phyloP scores from a whole-genome alignment of 2,329 filamentous ascomycete genomes.

The Byssochlamys sp. region DNA sequence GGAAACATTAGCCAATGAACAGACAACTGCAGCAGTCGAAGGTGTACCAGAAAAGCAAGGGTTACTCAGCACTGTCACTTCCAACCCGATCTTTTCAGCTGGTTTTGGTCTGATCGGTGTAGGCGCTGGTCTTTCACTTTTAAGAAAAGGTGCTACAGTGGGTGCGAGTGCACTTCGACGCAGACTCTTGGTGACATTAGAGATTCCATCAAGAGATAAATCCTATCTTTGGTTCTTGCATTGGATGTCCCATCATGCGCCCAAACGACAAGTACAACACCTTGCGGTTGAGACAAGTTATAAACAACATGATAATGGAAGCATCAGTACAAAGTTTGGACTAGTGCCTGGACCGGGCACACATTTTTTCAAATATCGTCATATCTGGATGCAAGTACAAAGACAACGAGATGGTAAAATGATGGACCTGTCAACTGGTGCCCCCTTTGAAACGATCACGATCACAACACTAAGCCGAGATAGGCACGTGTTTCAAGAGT shows the following conservation, averaged over 20 bases:
- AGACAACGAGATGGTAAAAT: slow-evolving; percentile 76
- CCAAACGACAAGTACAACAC: slow-evolving; percentile 56
- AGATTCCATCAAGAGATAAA: slow-evolving; percentile 87
- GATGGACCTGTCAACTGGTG: slow-evolving; percentile 66
- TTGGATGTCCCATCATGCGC: slow-evolving; percentile 83
- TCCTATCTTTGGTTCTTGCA: slow-evolving; percentile 89
- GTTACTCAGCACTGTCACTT: too few relatives aligned
- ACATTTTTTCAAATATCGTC: slow-evolving; percentile 76
- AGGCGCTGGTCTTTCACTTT: slow-evolving; percentile 70
- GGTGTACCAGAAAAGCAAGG: too few relatives aligned
- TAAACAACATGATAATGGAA: slow-evolving; percentile 38
- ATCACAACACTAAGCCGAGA: slow-evolving; percentile 85
- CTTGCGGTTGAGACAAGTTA: slow-evolving; percentile 42
- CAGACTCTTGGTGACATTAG: slow-evolving; percentile 84
- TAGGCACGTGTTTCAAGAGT: slow-evolving; percentile 76
- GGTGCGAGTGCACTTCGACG: slow-evolving; percentile 66
- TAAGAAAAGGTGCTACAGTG: slow-evolving; percentile 64
- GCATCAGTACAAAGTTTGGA: slow-evolving; percentile 47
- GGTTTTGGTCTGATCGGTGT: slow-evolving; percentile 87
- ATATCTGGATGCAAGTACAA: slow-evolving; percentile 77
- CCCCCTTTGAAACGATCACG: slow-evolving; percentile 88
- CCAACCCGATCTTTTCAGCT: too few relatives aligned
- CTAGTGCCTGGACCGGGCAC: slow-evolving; percentile 83
- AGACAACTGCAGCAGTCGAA: too few relatives aligned
- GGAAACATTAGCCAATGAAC: too few relatives aligned